phyloP scores from a whole-genome alignment of 1,139 yeast species.

The Trichomonascaceae sp. region DNA sequence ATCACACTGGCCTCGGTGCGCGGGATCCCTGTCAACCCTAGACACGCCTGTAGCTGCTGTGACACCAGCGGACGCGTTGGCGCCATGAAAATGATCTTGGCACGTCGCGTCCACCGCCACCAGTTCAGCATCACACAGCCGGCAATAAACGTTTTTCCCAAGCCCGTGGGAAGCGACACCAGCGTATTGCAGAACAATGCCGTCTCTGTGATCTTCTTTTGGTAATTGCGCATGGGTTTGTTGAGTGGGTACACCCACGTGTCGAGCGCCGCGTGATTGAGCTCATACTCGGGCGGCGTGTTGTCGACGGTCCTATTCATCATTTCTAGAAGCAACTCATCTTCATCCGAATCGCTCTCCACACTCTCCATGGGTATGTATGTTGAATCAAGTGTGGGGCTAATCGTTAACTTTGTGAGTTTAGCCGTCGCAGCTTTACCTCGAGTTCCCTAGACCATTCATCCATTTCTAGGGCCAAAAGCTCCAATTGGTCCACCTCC shows the following conservation, averaged over 20 bases:
- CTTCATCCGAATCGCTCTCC: too few relatives aligned
- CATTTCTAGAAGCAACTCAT: neutral
- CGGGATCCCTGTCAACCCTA: conserved; percentile 77
- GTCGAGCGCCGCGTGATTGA: conserved; percentile 30
- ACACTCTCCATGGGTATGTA: too few relatives aligned
- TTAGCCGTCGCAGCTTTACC: conserved; percentile 24
- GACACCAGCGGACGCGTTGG: conserved; percentile 97
- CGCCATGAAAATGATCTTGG: conserved; percentile 86
- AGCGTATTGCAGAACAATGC: conserved; percentile 64
- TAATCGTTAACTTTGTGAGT: too few relatives aligned
- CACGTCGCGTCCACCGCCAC: conserved; percentile 63
- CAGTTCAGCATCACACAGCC: conserved; percentile 87
- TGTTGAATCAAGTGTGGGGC: too few relatives aligned
- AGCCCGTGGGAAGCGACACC: conserved; percentile 93
- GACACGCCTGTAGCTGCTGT: conserved; percentile 90
- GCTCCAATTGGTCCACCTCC: conserved; percentile 34
- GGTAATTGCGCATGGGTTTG: conserved; percentile 75
- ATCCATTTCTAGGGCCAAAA: conserved; percentile 41
- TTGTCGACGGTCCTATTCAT: neutral
- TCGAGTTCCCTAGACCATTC: conserved; percentile 45
- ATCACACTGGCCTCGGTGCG: conserved; percentile 65
- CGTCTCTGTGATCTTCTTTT: conserved; percentile 59
- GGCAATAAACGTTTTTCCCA: conserved; percentile 95
- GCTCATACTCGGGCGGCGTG: conserved; percentile 26
- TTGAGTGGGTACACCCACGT: conserved; percentile 78